Base-by-base conservation (phyloP, 2,329 filamentous ascomycete genomes). In the Pseudocercospora musae region DNA sequence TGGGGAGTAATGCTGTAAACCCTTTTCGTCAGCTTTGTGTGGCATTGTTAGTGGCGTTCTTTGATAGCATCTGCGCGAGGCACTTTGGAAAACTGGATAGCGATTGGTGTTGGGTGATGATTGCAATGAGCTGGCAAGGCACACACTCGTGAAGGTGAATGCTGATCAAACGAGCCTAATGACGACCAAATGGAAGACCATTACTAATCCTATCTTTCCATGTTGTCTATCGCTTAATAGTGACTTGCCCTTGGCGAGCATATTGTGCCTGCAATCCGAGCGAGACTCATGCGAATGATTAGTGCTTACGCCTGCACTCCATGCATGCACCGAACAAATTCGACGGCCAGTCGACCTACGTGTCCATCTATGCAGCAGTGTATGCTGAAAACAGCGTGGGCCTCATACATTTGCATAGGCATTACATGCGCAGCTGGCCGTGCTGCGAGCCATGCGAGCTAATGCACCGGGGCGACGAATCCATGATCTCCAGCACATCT, bases 71-170 rank as follows among this genome's bases (percentile, higher is more conserved):
- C 44, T 57, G 37, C 55, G 42, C 21, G 27, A 27, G 37, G 40
- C 37, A 8, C 21, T 23, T 48, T 46, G 9, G 15, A 46, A 57
- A 29, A 23, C 55, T 15, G 55, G 46, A 55, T 42, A 48, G 48
- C 57, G 48, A 60, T 57, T 46, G 52, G 52, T 48, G n/a, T 18
- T 18, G 21, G 49, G 27, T 57, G 57, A 63, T 40, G 58, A 63
- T 54, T 60, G 37, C 53, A 49, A 60, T 55, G 61, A 59, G 44
- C 42, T 52, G 48, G 3, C 27, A 11, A 27, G 29, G 53, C 21
- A 53, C 23, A 18, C 13, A 37, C n/a, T 54, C 18, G 10, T 33
- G 52, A 37, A 52, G 18, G 29, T 37, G 18, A 53, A 31, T 5
- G 50, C 50, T 53, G 50, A 37, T 54, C 18, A 54, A 15, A 37